These are phyloP conservation scores for Verticillium zaregamsianum DNA, from an alignment of 2,329 filamentous ascomycete species.

Conservation along the genomic window DNA sequence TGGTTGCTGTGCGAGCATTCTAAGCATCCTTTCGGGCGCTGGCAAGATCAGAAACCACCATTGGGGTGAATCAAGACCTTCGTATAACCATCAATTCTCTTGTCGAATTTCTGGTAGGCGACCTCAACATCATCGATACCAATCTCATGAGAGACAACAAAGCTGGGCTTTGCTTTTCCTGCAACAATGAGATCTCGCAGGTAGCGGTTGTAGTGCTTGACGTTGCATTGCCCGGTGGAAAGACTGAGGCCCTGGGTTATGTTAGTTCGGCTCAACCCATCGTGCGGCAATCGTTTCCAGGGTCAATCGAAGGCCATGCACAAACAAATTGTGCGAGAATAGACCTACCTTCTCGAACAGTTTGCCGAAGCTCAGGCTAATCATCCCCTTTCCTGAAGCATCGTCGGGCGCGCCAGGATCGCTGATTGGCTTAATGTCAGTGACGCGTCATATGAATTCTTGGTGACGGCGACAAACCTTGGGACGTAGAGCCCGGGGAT, in stretches of 20 bases:
- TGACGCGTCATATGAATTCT: no score
- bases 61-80: slow-evolving; percentile 67
- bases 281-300: neutral
- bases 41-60: slow-evolving; percentile 28
- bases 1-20: no score
- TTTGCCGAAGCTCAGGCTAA: slow-evolving; percentile 62
- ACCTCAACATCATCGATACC: slow-evolving; percentile 55
- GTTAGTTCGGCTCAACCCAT: neutral
- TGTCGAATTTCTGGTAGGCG: slow-evolving; percentile 64
- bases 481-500: slow-evolving; percentile 52
- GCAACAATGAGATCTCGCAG: slow-evolving; percentile 61
- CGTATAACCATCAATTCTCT: slow-evolving; percentile 61
- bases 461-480: slow-evolving; percentile 13
- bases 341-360: slow-evolving; percentile 58
- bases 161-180: slow-evolving; percentile 61
- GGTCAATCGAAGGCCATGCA: neutral
- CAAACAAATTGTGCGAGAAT: neutral
- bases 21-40: no score
- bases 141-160: slow-evolving; percentile 63
- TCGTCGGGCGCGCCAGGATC: slow-evolving; percentile 61
- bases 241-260: slow-evolving; percentile 49
- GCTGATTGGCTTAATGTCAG: slow-evolving; percentile 23
- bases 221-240: slow-evolving; percentile 62
- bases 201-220: slow-evolving; percentile 65
- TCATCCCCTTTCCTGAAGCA: slow-evolving; percentile 57